These are phyloP conservation scores for Corchorus capsularis DNA, from an alignment of 345 rosid species.

Conservation along the genomic window DNA sequence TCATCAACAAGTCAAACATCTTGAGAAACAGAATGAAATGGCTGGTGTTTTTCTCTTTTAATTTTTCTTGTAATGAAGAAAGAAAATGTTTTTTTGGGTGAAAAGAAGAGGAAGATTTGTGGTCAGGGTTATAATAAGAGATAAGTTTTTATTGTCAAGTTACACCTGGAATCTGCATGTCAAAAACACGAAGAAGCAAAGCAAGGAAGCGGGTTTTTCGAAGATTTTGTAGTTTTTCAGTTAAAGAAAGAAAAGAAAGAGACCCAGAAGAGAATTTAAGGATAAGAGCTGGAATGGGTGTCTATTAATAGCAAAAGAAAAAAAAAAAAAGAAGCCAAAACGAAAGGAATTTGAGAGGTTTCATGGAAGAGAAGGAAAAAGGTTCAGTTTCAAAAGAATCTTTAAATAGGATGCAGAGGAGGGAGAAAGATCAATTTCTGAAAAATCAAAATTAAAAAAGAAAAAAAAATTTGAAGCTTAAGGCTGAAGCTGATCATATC, in stretches of 20 bases:
- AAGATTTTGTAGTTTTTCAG: neutral
- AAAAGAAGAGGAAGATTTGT: neutral
- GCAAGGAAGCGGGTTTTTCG: conserved; percentile 2
- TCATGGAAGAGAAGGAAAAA: neutral
- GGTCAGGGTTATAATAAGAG: neutral
- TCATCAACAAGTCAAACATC: conserved; percentile 38
- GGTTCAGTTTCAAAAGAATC: neutral
- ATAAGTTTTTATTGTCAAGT: conserved; percentile 11
- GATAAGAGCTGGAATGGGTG: neutral
- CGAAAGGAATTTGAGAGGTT: conserved; percentile 13
- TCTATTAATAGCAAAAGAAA: neutral
- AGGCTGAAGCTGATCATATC: too few relatives aligned
- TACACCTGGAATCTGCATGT: conserved; percentile 14
- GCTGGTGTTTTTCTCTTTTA: neutral
- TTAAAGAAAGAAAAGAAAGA: neutral
- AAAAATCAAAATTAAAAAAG: neutral
- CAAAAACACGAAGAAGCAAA: conserved; percentile 8
- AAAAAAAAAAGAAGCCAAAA: neutral
- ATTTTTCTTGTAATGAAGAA: neutral
- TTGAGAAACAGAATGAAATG: neutral
- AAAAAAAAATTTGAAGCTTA: neutral
- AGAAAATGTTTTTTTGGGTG: neutral
- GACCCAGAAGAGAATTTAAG: neutral
- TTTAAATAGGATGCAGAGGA: conserved; percentile 12
- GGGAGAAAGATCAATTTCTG: neutral